Base-by-base conservation (phyloP, 2,329 filamentous ascomycete species). In the Furcasterigmium sp. region DNA sequence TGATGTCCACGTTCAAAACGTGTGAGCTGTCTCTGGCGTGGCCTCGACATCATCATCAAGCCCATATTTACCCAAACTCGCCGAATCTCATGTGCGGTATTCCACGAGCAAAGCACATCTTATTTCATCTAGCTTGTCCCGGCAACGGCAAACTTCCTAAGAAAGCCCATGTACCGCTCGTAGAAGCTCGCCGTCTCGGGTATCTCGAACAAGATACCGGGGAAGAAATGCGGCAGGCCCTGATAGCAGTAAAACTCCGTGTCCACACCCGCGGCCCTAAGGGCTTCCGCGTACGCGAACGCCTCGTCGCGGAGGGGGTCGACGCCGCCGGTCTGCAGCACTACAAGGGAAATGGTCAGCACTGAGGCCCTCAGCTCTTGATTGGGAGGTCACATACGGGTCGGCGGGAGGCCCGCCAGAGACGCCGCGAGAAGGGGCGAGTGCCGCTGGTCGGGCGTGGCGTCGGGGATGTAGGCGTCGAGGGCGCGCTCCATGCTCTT, bases 221-320 rank as follows among this genome's bases (percentile, higher is more conserved):
- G 14, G 29, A 32, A 32, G 29, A 55, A 58, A 46, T 67, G 64
- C 17, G 62, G 63, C 49, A 68, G 44, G 6, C 63, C 64, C 17
- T 49, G 42, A 43, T 62, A 65, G 17, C 53, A 46, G 29, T 60
- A 49, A n/a, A 63, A 39, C 37, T 62, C 55, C 15, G 57, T 56
- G 5, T 58, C 51, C 7, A 58, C 58, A 17, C 61, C 61, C 6
- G 58, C 61, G 1, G 48, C 51, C 39, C 56, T 37, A 19, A 68
- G 53, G 8, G 55, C 56, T 44, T 66, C 63, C 6, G 60, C 62
- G 38, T 63, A 65, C 2, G 63, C 65, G 25, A 68, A 53, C 8
- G 52, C 62, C 19, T 68, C 65, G 41, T 68, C 65, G n/a, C 64
- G 56, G 14, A 66, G 49, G 3, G 58, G 47, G 43, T 68, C 65